Base-by-base conservation (phyloP, 208 protist genomes). In the Leishmania mexicana region DNA sequence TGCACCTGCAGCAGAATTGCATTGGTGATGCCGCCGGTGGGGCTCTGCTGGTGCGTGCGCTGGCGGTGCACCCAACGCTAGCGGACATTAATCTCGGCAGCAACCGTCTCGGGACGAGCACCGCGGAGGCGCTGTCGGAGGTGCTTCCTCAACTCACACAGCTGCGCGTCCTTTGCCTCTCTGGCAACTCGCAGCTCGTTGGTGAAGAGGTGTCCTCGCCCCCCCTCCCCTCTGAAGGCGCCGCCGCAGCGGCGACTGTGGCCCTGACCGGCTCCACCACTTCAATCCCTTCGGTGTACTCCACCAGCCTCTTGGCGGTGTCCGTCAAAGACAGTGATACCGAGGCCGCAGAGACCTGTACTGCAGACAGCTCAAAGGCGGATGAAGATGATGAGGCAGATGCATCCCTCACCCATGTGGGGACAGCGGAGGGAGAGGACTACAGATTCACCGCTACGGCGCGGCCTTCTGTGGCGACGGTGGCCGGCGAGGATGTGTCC, bases 1-100 rank as follows among this genome's bases (percentile, higher is more conserved):
- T 98, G 49, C 75, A 90, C 64, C 76, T 98, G n/a, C 71, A 84
- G 42, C 89, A 96, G 78, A 98, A 98, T 83, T 79, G 85, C 60
- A 92, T 98, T 62, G 76, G 88, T 10, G 91, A 96, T 76, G 88
- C 92, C 54, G 81, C 84, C 10, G 97, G 95, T 47, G 91, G 89
- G 21, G 87, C 82, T 3, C 78, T 76, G 31, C 88, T 98, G 38
- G 76, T 96, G 58, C 71, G 64, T 24, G 86, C 88, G 10, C 70
- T 98, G 19, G 76, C 75, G 28, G 45, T 87, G 45, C 93, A 97
- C 49, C 80, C 87, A 15, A 78, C 85, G 40, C 80, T 98, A 60
- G 80, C 76, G 24, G 77, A 90, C n/a, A 57, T 98, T 17, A 80
- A 96, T 77, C 60, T 98, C 21, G 85, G 86, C 31, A 87, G 92